Conservation (phyloP, 176 grass and related monocot species). For the Aegilops bicornis region DNA sequence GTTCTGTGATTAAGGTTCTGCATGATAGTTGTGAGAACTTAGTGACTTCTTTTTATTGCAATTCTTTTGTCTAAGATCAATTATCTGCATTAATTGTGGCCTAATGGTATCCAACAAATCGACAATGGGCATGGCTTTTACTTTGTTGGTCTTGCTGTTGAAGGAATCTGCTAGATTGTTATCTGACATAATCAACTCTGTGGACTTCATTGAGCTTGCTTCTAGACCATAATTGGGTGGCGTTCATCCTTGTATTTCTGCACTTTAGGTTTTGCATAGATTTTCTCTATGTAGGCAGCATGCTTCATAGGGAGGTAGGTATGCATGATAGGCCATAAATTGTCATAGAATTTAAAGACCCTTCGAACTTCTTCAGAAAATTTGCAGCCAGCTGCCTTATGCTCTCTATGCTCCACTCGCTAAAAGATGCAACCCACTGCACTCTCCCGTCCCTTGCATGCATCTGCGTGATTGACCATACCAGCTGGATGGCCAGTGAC, state of each 20-base stretch:
- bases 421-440: background rate
- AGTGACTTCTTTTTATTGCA: too few species aligned
- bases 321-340: background rate
- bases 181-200: background rate
- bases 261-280: background rate
- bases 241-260: background rate
- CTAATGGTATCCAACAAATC: background rate
- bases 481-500: background rate
- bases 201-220: background rate
- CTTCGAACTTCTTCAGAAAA: background rate
- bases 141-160: background rate
- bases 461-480: background rate
- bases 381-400: background rate
- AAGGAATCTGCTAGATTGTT: background rate
- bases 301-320: background rate
- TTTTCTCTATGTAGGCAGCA: slow-evolving; percentile 4
- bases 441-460: background rate
- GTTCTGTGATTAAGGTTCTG: background rate
- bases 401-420: background rate
- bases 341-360: background rate
- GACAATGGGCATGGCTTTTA: background rate
- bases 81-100: background rate
- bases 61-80: too few species aligned
- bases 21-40: background rate
- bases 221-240: background rate